Conservation (phyloP, 306 rosid genomes). For the Fragaria nilgerrensis region DNA sequence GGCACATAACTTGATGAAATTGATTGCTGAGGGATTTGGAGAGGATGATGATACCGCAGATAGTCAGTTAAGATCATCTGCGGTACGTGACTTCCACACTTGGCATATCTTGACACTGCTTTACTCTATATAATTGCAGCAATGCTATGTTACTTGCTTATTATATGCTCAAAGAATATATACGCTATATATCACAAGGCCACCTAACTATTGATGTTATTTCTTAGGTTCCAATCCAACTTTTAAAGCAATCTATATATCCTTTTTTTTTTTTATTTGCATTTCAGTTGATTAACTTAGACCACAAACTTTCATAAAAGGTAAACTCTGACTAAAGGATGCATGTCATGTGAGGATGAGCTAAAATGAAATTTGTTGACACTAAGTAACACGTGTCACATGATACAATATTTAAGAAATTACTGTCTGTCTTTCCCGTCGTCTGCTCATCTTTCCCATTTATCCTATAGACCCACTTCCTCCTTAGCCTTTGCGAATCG, state of each 20-base stretch:
- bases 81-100: conserved; percentile 58
- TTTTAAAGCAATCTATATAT: background rate
- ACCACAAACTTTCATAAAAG: background rate
- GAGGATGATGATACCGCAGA: conserved; percentile 82
- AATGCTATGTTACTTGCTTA: conserved; percentile 7
- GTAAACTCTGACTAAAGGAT: background rate
- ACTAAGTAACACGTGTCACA: background rate
- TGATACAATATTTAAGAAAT: background rate
- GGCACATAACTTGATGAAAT: conserved; percentile 95
- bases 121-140: conserved; percentile 2
- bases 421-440: background rate
- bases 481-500: background rate
- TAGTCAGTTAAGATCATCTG: conserved; percentile 91
- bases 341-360: background rate
- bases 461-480: background rate
- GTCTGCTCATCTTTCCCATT: background rate
- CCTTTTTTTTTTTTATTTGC: background rate
- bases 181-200: background rate
- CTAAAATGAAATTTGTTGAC: background rate
- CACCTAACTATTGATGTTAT: background rate
- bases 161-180: background rate
- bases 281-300: background rate
- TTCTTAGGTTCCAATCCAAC: background rate
- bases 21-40: conserved; percentile 99
- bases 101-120: background rate